Base-by-base conservation (phyloP, 2,329 filamentous ascomycete genomes). In the Exophiala phaeomuriformis region DNA sequence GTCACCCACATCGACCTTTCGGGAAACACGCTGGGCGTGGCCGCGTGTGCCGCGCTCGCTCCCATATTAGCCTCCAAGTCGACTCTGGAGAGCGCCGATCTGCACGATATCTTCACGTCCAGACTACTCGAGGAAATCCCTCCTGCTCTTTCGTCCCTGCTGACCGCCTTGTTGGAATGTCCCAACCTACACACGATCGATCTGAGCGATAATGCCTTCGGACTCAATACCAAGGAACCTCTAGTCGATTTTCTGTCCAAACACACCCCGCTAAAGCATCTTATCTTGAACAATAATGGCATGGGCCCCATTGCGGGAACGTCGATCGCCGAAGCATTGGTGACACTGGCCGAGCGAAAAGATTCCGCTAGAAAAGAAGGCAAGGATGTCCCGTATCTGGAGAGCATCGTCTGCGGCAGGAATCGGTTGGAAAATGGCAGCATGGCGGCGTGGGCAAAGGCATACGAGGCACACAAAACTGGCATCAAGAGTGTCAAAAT, bases 201-300 rank as follows among this genome's bases (percentile, higher is more conserved):
- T 72, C 80, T 98, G 39, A 95, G 91, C 72, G 93, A 98, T 73
- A 98, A 98, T 72, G 93, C 93, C 43, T 98, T 98, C 66, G 93
- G 93, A 52, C 82, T 96, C 57, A 96, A 95, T 73, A 95, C 89
- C 10, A 87, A 94, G 70, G 90, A 88, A 35, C 93, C 91, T 6
- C 82, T 98, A 46, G 88, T 95, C 63, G 87, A 88, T 56, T 98
- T 98, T 75, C 82, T 98, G 58, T 84, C 87, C 51, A 80, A 84
- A 54, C 91, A 97, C 72, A 82, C 87, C 2, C 91, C 93, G 2
- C 83, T 98, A 40, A 90, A 90, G 71, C 90, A 96, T 71, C 82
- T 98, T 30, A 89, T 94, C 72, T 83, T 98, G 54, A 97, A 97
- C 78, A 98, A 98, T 78, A 98, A 98, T 71, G 93, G 93, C 30